Evolutionary conservation across 768 basidiomycete genomes (phyloP).

Genomic region (Artomyces pyxidatus): DNA sequence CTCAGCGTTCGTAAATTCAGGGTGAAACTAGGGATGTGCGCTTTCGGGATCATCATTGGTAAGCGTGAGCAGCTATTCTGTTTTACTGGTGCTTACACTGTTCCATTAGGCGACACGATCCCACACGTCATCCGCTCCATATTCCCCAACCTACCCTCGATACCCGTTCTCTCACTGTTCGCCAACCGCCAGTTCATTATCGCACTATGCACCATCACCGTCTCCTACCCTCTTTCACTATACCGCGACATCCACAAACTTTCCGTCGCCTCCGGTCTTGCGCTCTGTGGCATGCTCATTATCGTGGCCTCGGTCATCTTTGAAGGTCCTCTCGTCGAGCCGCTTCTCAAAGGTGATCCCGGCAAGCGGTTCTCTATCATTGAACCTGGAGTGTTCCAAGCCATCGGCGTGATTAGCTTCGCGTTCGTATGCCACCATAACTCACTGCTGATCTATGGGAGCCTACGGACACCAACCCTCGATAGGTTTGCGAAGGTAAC

Average conservation of each 20-base stretch:
- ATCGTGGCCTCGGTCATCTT: constrained; percentile 83
- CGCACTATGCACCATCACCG: constrained; percentile 71
- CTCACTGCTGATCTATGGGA: constrained; percentile 92
- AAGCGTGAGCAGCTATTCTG: neutral
- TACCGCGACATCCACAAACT: constrained; percentile 98
- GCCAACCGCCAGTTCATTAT: constrained; percentile 88
- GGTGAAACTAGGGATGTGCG: constrained; percentile 73
- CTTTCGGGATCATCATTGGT: constrained; percentile 93
- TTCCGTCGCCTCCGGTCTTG: constrained; percentile 84
- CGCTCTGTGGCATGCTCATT: constrained; percentile 87
- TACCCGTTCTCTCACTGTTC: constrained; percentile 71
- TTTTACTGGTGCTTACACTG: neutral
- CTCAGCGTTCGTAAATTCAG: neutral
- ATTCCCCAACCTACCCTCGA: constrained; percentile 58
- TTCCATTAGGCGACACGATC: constrained; percentile 74
- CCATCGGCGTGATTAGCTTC: constrained; percentile 95
- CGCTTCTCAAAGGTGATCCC: constrained; percentile 71
- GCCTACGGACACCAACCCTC: constrained; percentile 84
- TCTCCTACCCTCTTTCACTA: constrained; percentile 92
- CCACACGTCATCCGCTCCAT: constrained; percentile 86
- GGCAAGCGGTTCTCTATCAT: constrained; percentile 67
- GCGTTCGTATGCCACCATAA: constrained; percentile 99
- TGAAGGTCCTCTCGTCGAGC: constrained; percentile 68
- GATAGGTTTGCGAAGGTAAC: constrained; percentile 91
- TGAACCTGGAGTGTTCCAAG: constrained; percentile 79